These are phyloP conservation scores for Phialophora chinensis DNA, from an alignment of 2,329 filamentous ascomycete genomes.

Conservation along the genomic window DNA sequence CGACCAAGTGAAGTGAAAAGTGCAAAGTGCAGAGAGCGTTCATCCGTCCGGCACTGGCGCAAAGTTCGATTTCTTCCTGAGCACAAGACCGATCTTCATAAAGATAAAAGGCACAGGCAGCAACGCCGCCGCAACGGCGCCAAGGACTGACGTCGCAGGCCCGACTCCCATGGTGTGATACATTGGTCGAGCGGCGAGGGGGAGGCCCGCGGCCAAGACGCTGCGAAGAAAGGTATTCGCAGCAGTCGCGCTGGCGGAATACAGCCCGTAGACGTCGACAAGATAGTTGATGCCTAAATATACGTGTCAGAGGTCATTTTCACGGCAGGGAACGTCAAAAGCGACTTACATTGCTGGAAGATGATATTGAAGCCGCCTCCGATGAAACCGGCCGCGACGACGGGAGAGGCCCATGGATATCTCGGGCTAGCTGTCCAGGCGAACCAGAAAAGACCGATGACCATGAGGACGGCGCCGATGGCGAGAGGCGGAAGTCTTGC, in stretches of 20 bases:
- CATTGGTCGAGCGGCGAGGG: constrained; percentile 50
- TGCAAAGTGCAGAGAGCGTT: background rate
- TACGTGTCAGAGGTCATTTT: constrained; percentile 3
- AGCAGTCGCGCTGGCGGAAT: constrained; percentile 52
- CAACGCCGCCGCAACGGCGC: constrained; percentile 48
- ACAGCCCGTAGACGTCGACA: constrained; percentile 49
- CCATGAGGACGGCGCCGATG: constrained; percentile 52
- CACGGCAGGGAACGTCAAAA: background rate
- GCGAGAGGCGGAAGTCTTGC: constrained; percentile 55
- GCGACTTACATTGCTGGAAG: constrained; percentile 39
- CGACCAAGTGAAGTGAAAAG: no score
- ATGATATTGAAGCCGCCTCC: constrained; percentile 48
- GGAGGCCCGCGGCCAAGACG: constrained; percentile 48
- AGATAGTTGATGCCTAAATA: constrained; percentile 54
- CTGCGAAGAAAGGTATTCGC: constrained; percentile 52
- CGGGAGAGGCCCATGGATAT: constrained; percentile 45
- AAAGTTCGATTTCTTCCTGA: constrained; percentile 55
- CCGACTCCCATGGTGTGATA: constrained; percentile 51
- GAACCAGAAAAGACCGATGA: constrained; percentile 53
- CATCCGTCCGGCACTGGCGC: constrained; percentile 41
- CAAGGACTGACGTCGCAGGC: constrained; percentile 51
- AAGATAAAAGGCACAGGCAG: constrained; percentile 55
- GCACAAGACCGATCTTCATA: constrained; percentile 49
- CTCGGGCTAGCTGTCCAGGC: constrained; percentile 49
- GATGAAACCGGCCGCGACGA: constrained; percentile 49